Conservation (phyloP, 768 basidiomycete genomes). For the Lactifluus echinatus region DNA sequence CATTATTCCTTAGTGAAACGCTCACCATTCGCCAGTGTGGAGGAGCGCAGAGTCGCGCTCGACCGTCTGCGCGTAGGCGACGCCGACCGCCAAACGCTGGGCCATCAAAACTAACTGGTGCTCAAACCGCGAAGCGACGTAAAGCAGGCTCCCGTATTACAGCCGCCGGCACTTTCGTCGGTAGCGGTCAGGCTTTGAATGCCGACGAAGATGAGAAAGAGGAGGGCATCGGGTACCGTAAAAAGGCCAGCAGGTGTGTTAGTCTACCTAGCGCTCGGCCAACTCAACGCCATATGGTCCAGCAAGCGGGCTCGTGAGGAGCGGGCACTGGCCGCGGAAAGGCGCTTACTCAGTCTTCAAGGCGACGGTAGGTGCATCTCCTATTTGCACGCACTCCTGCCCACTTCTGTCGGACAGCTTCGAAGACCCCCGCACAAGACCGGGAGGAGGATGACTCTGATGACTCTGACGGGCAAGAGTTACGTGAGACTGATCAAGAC, state of each 20-base stretch:
- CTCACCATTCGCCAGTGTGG: slow-evolving; percentile 48
- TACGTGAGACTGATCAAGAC: slow-evolving; percentile 35
- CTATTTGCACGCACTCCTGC: neutral
- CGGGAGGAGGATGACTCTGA: slow-evolving; percentile 6
- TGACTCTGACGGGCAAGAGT: slow-evolving; percentile 14
- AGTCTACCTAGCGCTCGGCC: neutral
- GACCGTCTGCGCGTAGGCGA: slow-evolving; percentile 43
- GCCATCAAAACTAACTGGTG: slow-evolving; percentile 49
- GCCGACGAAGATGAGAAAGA: slow-evolving; percentile 32
- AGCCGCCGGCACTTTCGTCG: slow-evolving; percentile 49
- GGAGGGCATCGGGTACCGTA: slow-evolving; percentile 58
- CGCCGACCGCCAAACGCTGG: slow-evolving; percentile 34
- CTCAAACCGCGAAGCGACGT: slow-evolving; percentile 55
- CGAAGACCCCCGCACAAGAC: neutral
- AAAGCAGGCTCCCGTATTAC: slow-evolving; percentile 67
- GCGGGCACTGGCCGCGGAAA: slow-evolving; percentile 66
- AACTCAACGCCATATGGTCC: slow-evolving; percentile 1
- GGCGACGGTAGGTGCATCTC: slow-evolving; percentile 24
- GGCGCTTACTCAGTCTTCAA: slow-evolving; percentile 43
- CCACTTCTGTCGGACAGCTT: neutral
- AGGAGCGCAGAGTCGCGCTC: slow-evolving; percentile 58
- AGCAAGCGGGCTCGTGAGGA: slow-evolving; percentile 78
- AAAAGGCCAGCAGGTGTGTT: slow-evolving; percentile 55
- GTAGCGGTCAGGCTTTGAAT: slow-evolving; percentile 45
- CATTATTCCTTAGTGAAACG: neutral